A percentile compares a stretch with the other conserved stretches of the same genome.
Conservation (phyloP, 2,329 filamentous ascomycete species). For the Aureobasidium sp. region DNA sequence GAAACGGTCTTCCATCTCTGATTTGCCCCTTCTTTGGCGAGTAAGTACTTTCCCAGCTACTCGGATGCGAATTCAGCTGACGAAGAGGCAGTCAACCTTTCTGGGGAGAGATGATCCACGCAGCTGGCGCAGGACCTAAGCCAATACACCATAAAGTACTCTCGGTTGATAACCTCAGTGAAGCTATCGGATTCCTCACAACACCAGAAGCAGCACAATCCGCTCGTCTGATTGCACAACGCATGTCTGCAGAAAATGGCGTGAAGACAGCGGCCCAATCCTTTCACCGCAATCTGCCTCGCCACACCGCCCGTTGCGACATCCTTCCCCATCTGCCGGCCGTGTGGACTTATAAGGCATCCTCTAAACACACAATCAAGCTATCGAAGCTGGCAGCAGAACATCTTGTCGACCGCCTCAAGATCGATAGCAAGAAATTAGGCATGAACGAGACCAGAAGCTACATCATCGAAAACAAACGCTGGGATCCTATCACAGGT, state of each 20-base stretch:
- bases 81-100: constrained; percentile 64
- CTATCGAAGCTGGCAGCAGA: constrained; percentile 36
- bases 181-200: constrained; percentile 39
- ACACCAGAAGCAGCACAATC: constrained; percentile 36
- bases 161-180: constrained; percentile 43
- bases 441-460: neutral
- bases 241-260: constrained; percentile 39
- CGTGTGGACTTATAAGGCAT: constrained; percentile 61
- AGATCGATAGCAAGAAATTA: constrained; percentile 8
- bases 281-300: constrained; percentile 35
- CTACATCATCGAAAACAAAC: neutral
- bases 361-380: constrained; percentile 4
- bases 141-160: constrained; percentile 55
- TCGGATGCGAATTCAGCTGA: neutral
- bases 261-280: constrained; percentile 44
- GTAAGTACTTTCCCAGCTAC: no score
- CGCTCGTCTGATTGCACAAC: constrained; percentile 20
- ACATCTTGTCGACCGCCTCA: neutral
- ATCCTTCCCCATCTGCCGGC: constrained; percentile 72
- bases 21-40: no score
- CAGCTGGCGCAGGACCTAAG: constrained; percentile 53
- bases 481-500: constrained; percentile 7
- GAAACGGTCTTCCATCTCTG: no score
- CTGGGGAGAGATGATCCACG: constrained; percentile 60
- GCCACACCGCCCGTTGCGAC: constrained; percentile 53